phyloP scores from a whole-genome alignment of 176 grass and related monocot species.

The Sorghum bicolor region DNA sequence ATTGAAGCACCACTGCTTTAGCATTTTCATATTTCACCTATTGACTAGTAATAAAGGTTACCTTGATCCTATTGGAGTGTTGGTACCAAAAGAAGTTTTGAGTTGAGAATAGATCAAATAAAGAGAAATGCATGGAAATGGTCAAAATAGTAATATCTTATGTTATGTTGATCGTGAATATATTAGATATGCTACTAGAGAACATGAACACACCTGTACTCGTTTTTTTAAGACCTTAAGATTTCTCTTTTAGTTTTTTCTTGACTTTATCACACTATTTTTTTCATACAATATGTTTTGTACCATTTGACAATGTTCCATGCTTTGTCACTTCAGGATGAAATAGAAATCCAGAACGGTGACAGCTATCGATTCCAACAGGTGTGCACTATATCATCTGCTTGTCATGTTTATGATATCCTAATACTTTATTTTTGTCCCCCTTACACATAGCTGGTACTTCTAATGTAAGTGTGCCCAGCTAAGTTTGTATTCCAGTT shows the following conservation, averaged over 20 bases:
- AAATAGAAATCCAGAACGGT: conserved; percentile 89
- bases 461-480: not conserved
- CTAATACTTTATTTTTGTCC: conserved; percentile 19
- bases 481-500: not conserved
- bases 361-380: conserved; percentile 79
- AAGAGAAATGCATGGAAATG: not conserved
- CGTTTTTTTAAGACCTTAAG: not conserved
- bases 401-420: conserved; percentile 16
- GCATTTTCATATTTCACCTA: conserved; percentile 2
- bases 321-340: conserved; percentile 56
- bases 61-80: conserved; percentile 6
- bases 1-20: not conserved
- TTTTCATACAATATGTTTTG: not conserved
- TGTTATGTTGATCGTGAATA: not conserved
- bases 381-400: conserved; percentile 38
- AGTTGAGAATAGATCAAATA: not conserved
- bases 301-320: conserved; percentile 19
- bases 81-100: conserved; percentile 1
- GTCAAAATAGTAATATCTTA: conserved; percentile 5
- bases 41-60: not conserved
- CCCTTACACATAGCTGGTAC: not conserved
- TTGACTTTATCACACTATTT: not conserved
- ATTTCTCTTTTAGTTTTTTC: not conserved
- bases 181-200: conserved; percentile 8
- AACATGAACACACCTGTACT: not conserved